Base-by-base conservation (phyloP, 2,329 filamentous ascomycete species). In the Phyllachora maydis region DNA sequence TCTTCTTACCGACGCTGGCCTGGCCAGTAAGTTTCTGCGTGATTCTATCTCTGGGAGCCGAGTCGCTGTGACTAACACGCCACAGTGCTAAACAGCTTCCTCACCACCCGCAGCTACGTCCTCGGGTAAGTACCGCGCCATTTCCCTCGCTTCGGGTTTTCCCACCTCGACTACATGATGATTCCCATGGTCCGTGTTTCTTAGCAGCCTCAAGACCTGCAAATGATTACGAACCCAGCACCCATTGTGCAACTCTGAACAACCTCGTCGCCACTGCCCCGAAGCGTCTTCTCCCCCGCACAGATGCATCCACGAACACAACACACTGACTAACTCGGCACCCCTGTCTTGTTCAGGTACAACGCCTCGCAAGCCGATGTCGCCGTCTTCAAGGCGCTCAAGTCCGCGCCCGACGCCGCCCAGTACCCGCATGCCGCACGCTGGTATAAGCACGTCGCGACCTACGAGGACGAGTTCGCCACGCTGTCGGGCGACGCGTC, bases 391-490 rank as follows among this genome's bases (percentile, higher is more conserved):
- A 91, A 95, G 70, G 77, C 77, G 44, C 54, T 93, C 50, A 71
- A 63, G 45, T 55, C 62, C 39, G 54, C 68, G 30, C 88, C 88
- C 41, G 70, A 75, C 38, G 66, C 75, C 43, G 61, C 64, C 52
- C 91, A 91, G 64, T 92, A 76, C 71, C 82, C 85, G 45, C 65
- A 92, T 60, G 82, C 76, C 46, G 81, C 79, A 47, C 76, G 88
- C 54, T 98, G 88, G 88, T 93, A 92, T 72, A 92, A 90, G 70
- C 85, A 98, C 70, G 79, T 93, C 48, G 69, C 77, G 51, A 76
- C 77, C 41, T 92, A 78, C 61, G 73, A 90, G 65, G 65, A 75
- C 38, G 85, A 95, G 55, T 95, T 95, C 62, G 63, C 75, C 43
- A 76, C 71, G 35, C 77, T 98, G 24, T 67, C 81, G 29, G 88